Base-by-base conservation (phyloP, 164 flowering plant genomes). In the Cinnamomum micranthum region DNA sequence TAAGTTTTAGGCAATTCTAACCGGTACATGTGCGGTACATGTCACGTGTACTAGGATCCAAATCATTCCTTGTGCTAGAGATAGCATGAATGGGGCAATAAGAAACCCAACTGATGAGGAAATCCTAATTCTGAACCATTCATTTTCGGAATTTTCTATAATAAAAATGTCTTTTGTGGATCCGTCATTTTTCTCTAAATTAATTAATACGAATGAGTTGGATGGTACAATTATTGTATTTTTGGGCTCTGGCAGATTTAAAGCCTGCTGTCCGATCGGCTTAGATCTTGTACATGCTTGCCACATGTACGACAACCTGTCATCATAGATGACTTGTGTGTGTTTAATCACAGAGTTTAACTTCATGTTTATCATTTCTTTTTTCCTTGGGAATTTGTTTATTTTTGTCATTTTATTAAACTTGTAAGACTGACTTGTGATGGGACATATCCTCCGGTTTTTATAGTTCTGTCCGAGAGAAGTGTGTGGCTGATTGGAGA, bases 401-500 rank as follows among this genome's bases (percentile, higher is more conserved):
- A 1, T 66, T 17, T 11, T 66, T 14, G 20, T 68, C 35, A 11
- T 41, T 41, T 17, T 35, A 19, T 22, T 27, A 17, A 27, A 1
- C 35, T 68, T 35, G 52, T 35, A 41, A 10, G 27, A 35, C 71
- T 83, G 73, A 81, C 82, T 80, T 64, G 69, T 77, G 71, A 72
- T 82, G 77, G 75, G 82, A 73, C 52, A 73, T 80, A 77, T 82
- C 72, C 75, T 86, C 71, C 83, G 78, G 35, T 87, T 87, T 84
- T 84, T 77, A 31, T 89, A 85, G 89, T 81, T 81, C 35, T 31
- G 35, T 31, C 35, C 35, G 35, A 31, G 35, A 31, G 35, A 31
- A 31, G 33, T 31, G 35, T 31, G 35, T 31, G 35, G 82, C 82
- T 73, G 81, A 72, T 77, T 74, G 78, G 60, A 58, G 70, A 69